Evolutionary conservation across 2,329 filamentous ascomycete genomes (phyloP), one percentile per base, ranked within the genome.

Genomic region (Aureobasidium sp.): DNA sequence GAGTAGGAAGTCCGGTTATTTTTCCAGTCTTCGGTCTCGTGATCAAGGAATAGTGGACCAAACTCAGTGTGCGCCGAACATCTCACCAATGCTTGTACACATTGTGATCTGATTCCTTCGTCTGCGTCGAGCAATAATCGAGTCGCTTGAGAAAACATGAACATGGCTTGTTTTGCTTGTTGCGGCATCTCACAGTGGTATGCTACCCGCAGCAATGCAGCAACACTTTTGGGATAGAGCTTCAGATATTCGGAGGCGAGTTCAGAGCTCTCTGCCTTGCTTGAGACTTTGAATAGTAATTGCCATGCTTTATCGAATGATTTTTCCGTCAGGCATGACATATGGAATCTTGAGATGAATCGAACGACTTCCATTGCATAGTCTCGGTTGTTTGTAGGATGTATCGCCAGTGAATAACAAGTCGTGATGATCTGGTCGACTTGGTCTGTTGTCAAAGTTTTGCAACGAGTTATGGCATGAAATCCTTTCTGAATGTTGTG

Each of bases 401-500:
- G 3, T 5, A 16, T 42, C 4, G 25, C 21, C 3, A 37, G 13
- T 5, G 57, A 13, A 9, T 10, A 21, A 27, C 57, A 59, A 25
- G 13, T 25, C 16, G 36, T 29, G 7, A 59, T 16, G 9, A 59
- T 50, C 2, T 7, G 9, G 3, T 59, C 44, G 5, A 34, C n/a
- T 25, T 50, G 57, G 13, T 50, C 44, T 42, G 21, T 15, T 9
- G 45, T 32, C 9, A 59, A 27, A 6, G 27, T n/a, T 21, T 44
- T 50, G 25, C 10, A 42, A 10, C 34, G 29, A 16, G 27, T 32
- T 15, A 59, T 50, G 10, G 57, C 37, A 29, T 42, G 7, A n/a
- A 64, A 25, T 25, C 63, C 54, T 45, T 64, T 64, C 15, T 62
- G 41, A 29, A 62, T 34, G 36, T 62, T 30, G 30, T 64, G 63